Base-by-base conservation (phyloP, 495 filamentous ascomycete species). In the Pyrenopolyporus hunteri region DNA sequence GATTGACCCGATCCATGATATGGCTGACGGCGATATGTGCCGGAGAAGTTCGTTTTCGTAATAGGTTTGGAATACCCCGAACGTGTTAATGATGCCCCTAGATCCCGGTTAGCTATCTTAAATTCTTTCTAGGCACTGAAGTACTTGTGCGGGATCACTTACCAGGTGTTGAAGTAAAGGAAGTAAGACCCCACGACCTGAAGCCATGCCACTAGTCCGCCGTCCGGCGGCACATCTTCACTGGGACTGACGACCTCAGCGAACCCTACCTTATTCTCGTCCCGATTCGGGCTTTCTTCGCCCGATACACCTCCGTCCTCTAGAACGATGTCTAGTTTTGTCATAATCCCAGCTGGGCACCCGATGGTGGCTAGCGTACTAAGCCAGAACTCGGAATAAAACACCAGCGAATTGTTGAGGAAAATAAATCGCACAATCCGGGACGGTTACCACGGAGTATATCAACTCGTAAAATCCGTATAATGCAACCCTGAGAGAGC, bases 21-120 rank as follows among this genome's bases (percentile, higher is more conserved):
- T 81, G 16, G 70, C 64, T 2, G 72, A 78, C 6, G 80, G 71
- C 0, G 74, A 55, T 13, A 70, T 63, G 6, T 71, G 53, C 23
- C 22, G 49, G 14, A 68, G 57, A 6, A 80, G 63, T 2, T 74
- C 71, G 3, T 75, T 67, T 1, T 80, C 78, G 61, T 91, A 90
- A 71, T 88, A 89, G 2, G 81, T 80, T 62, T 92, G 87, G 59
- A 89, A 91, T 1, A 89, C 81, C 1, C 88, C 87, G 63, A 88
- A 91, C 33, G 80, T 83, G 59, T 85, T 85, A 54, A 89, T 84
- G 45, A 85, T 83, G 10, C 87, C 88, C 87, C 87, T 66, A 5
- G 20, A 44, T 23, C 40, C 11, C 17, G 1, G 32, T 57, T 37
- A 66, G 57, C 39, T 23, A 10, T 13, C 7, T 17, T 8, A 42